Evolutionary conservation across 2,329 filamentous ascomycete genomes (phyloP), one percentile per base, ranked within the genome.

Genomic region (Bipolaris oryzae): DNA sequence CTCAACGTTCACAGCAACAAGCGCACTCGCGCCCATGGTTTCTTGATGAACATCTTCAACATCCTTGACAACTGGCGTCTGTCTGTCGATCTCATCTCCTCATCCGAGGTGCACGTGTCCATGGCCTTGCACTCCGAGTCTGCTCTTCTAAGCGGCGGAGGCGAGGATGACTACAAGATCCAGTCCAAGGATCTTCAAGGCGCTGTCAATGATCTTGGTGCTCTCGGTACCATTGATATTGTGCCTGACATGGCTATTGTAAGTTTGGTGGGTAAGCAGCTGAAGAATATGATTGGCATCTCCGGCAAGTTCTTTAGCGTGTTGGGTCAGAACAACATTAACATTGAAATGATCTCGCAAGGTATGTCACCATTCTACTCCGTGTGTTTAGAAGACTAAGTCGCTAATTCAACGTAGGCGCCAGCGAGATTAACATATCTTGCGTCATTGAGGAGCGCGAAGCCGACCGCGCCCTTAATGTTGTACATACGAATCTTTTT

Each of bases 341-440:
- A 99, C 75, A 92, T 99, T 67, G 95, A 99, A 80, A 99, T 99
- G 95, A 99, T 99, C 66, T 96, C 92, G 21, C 95, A 99, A 80
- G 95, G 95, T 94, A 82, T 71, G 82, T 67, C 1, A 9, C 0
- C 20, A 18, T 16, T 4, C 13, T 0, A 20, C 11, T 31, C 4
- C 13, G 3, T 44, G 2, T 15, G 3, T 42, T 25, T 10, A 3
- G 11, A n/a, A 3, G 5, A 3, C 0, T 9, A 10, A 9, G 3
- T 34, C 25, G 46, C 53, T 61, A 52, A 61, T 20, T 34, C 6
- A 11, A 1, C 9, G n/a, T 53, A 96, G 92, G 93, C 70, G 95
- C 95, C 23, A 97, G 93, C 74, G 95, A 99, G 81, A 99, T 99
- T 79, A 99, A 98, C 77, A 99, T 99, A 58, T 96, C 92, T 10